phyloP scores from a whole-genome alignment of 78 protist genomes.

The Dictyostelium citrinum region DNA sequence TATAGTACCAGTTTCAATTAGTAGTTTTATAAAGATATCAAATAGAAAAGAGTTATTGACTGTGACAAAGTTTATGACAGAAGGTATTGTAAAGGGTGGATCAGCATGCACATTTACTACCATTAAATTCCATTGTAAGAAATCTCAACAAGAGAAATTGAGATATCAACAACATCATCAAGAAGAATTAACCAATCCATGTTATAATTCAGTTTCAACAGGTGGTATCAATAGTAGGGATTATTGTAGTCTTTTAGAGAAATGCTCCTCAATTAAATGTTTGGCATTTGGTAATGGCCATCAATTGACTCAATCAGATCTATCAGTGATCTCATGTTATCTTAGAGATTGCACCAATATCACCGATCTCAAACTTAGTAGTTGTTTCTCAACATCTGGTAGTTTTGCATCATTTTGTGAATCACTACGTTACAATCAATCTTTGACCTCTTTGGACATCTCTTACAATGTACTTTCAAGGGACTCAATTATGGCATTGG shows the following conservation, averaged over 20 bases:
- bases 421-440: constrained; percentile 23
- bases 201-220: not conserved
- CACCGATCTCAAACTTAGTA: constrained; percentile 11
- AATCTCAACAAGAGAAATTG: not conserved
- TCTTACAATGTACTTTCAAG: not conserved
- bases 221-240: constrained; percentile 4
- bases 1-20: constrained; percentile 32
- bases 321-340: constrained; percentile 16
- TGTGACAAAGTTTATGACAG: constrained; percentile 18
- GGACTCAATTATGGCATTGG: not conserved
- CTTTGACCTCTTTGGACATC: constrained; percentile 9
- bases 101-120: constrained; percentile 31
- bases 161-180: constrained; percentile 11
- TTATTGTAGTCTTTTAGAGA: constrained; percentile 6
- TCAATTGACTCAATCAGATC: not conserved
- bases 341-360: not conserved
- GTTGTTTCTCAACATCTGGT: not conserved
- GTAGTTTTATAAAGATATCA: constrained; percentile 13
- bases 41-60: constrained; percentile 22
- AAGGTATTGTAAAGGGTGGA: constrained; percentile 44
- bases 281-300: constrained; percentile 24
- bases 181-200: constrained; percentile 2
- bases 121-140: constrained; percentile 31
- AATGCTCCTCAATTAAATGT: not conserved
- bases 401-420: constrained; percentile 23